Conservation (phyloP, 768 basidiomycete genomes). For the Pleurotus salmoneostramineus region DNA sequence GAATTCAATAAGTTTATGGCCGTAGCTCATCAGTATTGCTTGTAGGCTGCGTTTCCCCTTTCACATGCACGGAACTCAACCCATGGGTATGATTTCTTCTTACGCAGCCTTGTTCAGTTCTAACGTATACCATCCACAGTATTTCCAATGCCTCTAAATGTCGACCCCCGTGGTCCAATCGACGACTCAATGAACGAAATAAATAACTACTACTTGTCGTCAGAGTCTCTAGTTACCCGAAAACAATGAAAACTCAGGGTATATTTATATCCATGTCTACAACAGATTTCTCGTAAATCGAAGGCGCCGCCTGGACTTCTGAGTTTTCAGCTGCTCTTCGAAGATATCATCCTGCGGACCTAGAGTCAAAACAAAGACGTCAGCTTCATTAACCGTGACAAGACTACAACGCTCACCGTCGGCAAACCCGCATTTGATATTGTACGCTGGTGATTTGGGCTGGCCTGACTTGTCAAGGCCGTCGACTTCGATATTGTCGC, state of each 20-base stretch:
- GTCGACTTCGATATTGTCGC: conserved; percentile 43
- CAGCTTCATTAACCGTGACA: not conserved
- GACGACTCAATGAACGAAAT: not conserved
- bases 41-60: conserved; percentile 17
- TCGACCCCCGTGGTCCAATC: too few relatives aligned
- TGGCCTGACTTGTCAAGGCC: conserved; percentile 34
- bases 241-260: too few relatives aligned
- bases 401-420: conserved; percentile 31
- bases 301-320: not conserved
- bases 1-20: not conserved
- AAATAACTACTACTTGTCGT: not conserved
- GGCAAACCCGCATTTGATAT: conserved; percentile 40
- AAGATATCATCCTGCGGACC: conserved; percentile 46
- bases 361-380: conserved; percentile 9
- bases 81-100: conserved; percentile 14
- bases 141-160: conserved; percentile 26
- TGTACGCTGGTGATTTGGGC: conserved; percentile 46
- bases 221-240: too few relatives aligned
- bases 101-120: not conserved
- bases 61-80: conserved; percentile 15
- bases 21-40: not conserved
- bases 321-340: not conserved
- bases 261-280: not conserved
- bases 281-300: not conserved
- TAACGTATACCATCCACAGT: conserved; percentile 16